Conservation (phyloP, 2,329 filamentous ascomycete species). For the Fusarium floridanum region DNA sequence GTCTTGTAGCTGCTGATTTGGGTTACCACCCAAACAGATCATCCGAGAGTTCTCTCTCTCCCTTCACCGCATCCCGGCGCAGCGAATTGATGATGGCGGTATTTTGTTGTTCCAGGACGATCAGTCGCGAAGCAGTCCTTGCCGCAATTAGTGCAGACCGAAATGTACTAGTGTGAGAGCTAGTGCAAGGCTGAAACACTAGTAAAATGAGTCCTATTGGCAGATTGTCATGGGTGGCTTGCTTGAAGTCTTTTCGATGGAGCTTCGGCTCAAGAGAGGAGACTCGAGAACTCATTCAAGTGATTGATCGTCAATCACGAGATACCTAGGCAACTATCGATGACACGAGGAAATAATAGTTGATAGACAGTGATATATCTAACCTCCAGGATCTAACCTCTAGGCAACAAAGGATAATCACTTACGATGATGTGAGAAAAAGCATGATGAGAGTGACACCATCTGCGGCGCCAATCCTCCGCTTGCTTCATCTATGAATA, state of each 20-base stretch:
- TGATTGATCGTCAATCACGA: background rate
- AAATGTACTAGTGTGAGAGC: background rate
- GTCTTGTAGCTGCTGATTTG: constrained; percentile 25
- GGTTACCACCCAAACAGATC: constrained; percentile 26
- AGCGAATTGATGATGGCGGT: constrained; percentile 2
- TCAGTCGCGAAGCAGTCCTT: background rate
- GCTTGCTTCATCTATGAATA: constrained; percentile 24
- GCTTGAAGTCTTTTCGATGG: background rate
- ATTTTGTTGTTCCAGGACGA: background rate
- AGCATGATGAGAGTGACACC: constrained; percentile 5
- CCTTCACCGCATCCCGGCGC: constrained; percentile 23
- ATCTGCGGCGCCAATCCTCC: constrained; percentile 14
- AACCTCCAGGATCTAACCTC: background rate
- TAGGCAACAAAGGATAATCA: background rate
- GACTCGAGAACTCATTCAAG: background rate
- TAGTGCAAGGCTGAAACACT: constrained; percentile 15
- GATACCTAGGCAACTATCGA: background rate
- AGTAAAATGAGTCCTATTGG: constrained; percentile 14
- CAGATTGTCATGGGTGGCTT: background rate
- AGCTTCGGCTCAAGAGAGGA: background rate
- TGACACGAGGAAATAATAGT: background rate
- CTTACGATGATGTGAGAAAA: background rate
- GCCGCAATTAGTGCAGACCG: background rate
- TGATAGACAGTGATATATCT: background rate
- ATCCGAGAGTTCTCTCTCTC: constrained; percentile 8